Conservation (phyloP, 2,329 filamentous ascomycete genomes). For the Hypoxylon sp. region DNA sequence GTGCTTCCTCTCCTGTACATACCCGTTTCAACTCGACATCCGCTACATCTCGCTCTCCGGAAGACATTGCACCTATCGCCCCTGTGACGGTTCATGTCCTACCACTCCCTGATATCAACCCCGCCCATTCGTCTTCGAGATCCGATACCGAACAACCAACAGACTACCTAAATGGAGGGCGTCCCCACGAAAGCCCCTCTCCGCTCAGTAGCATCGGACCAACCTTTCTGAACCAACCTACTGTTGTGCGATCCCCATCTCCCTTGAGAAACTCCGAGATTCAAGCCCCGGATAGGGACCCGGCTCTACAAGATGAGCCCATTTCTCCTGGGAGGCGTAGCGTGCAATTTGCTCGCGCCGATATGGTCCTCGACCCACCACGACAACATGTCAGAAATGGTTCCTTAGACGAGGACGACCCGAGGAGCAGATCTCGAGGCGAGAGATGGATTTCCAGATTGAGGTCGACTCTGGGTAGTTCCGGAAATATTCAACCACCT, state of each 20-base stretch:
- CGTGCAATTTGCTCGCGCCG: slow-evolving; percentile 76
- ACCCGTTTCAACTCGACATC: slow-evolving; percentile 38
- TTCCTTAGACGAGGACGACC: slow-evolving; percentile 73
- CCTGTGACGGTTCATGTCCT: slow-evolving; percentile 31
- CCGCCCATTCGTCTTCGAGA: slow-evolving; percentile 32
- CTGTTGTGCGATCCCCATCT: slow-evolving; percentile 35
- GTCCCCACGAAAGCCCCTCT: slow-evolving; percentile 46
- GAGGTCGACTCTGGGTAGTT: slow-evolving; percentile 71
- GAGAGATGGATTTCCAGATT: slow-evolving; percentile 80
- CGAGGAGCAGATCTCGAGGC: slow-evolving; percentile 63
- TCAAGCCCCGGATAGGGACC: slow-evolving; percentile 30
- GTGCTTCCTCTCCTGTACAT: slow-evolving; percentile 38
- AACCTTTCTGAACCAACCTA: slow-evolving; percentile 26
- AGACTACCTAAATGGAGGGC: slow-evolving; percentile 52
- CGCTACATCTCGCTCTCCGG: slow-evolving; percentile 37
- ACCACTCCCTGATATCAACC: slow-evolving; percentile 38
- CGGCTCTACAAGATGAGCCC: slow-evolving; percentile 39
- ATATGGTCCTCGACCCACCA: slow-evolving; percentile 58
- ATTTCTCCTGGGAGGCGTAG: slow-evolving; percentile 65
- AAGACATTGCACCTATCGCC: slow-evolving; percentile 38
- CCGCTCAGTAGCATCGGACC: slow-evolving; percentile 34
- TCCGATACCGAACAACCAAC: slow-evolving; percentile 39
- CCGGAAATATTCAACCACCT: slow-evolving; percentile 57
- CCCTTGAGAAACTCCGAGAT: slow-evolving; percentile 29
- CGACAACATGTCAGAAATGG: slow-evolving; percentile 65